phyloP scores from a whole-genome alignment of 2,329 filamentous ascomycete genomes.

The Colletotrichum tamarilloi region DNA sequence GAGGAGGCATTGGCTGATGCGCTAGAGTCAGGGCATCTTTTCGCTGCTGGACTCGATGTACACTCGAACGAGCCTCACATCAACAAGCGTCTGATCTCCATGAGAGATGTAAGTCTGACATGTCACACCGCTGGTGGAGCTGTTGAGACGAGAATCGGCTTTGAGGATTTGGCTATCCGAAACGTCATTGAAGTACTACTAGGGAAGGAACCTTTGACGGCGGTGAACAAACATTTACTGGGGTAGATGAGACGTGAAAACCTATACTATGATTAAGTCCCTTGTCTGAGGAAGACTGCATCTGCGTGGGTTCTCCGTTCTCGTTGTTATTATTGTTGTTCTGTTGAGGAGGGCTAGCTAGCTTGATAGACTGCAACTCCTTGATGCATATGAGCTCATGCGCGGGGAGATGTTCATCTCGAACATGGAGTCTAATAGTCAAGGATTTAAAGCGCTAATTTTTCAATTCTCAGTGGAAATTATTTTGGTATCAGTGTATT shows the following conservation, averaged over 20 bases:
- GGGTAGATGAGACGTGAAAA: not conserved
- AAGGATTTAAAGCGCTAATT: too few relatives aligned
- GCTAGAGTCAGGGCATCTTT: not conserved
- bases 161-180: not conserved
- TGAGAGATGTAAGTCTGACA: not conserved
- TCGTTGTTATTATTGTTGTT: constrained; percentile 43
- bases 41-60: not conserved
- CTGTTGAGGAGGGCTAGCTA: constrained; percentile 64
- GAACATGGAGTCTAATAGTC: constrained; percentile 88
- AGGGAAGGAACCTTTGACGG: not conserved
- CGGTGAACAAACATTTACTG: not conserved
- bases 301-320: constrained; percentile 48
- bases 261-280: constrained; percentile 72
- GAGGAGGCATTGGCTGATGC: not conserved
- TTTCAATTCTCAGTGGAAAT: too few relatives aligned
- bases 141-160: not conserved
- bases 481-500: too few relatives aligned
- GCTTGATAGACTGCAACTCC: constrained; percentile 80
- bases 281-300: constrained; percentile 52
- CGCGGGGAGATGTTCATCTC: constrained; percentile 83
- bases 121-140: not conserved
- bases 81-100: not conserved
- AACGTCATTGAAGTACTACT: not conserved
- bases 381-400: constrained; percentile 86
- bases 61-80: not conserved